phyloP scores from a whole-genome alignment of 352 stramenopile species.

The Pythium dissimile region DNA sequence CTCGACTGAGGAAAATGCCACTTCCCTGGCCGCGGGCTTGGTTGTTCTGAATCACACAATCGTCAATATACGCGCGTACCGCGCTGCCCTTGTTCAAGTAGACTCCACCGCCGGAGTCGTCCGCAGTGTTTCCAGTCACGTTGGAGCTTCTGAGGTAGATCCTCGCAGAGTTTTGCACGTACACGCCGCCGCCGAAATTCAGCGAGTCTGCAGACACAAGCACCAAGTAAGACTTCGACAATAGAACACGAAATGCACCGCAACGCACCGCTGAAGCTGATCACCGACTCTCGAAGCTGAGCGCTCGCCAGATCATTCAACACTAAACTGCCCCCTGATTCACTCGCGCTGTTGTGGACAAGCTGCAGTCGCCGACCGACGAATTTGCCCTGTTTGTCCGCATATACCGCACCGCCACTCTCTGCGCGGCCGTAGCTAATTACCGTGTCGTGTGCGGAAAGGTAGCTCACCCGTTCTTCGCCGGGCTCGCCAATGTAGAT shows the following conservation, averaged over 20 bases:
- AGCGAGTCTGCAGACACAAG: conserved; percentile 28
- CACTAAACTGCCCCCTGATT: conserved; percentile 46
- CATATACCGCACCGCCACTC: conserved; percentile 39
- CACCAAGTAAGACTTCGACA: neutral
- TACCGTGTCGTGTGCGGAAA: conserved; percentile 21
- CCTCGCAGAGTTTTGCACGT: conserved; percentile 31
- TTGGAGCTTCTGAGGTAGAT: conserved; percentile 23
- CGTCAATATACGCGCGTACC: conserved; percentile 31
- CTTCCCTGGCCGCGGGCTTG: conserved; percentile 41
- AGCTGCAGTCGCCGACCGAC: conserved; percentile 23
- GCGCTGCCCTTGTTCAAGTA: conserved; percentile 50
- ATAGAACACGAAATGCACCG: neutral
- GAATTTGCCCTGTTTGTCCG: conserved; percentile 28
- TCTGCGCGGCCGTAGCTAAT: conserved; percentile 41
- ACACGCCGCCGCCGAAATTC: conserved; percentile 51
- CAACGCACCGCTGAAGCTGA: conserved; percentile 37
- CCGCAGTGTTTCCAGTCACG: conserved; percentile 41
- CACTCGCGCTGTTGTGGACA: conserved; percentile 34
- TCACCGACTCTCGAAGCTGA: conserved; percentile 23
- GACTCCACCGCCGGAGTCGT: conserved; percentile 56
- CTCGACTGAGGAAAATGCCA: conserved; percentile 50
- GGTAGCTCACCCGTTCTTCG: no score
- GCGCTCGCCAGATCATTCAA: conserved; percentile 28
- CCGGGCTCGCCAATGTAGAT: conserved; percentile 30
- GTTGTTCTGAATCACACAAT: conserved; percentile 30